Percentiles rank a stretch among this genome's conserved stretches.
Evolutionary conservation across 208 protist species (phyloP).

Genomic region (Porcisia hertigi): DNA sequence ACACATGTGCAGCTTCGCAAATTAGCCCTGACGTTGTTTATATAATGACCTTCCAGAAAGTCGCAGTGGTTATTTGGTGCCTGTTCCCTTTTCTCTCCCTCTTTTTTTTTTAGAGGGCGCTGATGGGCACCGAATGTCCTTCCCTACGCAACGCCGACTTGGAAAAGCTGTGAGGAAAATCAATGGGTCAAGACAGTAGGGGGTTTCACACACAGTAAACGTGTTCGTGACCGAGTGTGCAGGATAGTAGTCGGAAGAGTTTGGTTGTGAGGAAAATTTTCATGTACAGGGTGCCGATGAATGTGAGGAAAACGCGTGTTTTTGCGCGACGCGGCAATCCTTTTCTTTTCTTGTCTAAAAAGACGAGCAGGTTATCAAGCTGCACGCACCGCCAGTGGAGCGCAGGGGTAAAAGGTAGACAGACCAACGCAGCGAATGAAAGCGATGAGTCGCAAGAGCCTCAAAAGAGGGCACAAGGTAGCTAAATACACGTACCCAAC

Average conservation of each 20-base stretch:
- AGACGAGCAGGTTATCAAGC: background rate
- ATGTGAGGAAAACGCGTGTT: background rate
- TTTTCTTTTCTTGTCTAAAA: too few species aligned
- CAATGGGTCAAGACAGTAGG: slow-evolving; percentile 20
- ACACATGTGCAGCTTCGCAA: background rate
- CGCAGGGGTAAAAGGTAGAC: background rate
- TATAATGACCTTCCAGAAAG: background rate
- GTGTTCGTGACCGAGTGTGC: slow-evolving; percentile 7
- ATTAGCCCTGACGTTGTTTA: background rate
- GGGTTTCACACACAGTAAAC: background rate
- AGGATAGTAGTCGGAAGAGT: background rate
- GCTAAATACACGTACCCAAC: background rate
- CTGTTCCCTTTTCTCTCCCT: background rate
- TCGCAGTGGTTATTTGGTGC: background rate
- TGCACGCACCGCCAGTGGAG: background rate
- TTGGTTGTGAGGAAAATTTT: background rate
- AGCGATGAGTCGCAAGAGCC: background rate
- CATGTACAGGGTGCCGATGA: background rate
- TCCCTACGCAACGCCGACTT: too few species aligned
- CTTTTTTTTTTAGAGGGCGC: background rate
- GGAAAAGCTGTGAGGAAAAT: background rate
- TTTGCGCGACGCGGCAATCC: background rate
- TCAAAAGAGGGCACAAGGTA: background rate
- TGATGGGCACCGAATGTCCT: background rate
- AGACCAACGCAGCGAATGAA: slow-evolving; percentile 5